A percentile compares a stretch with the other conserved stretches of the same genome.
phyloP scores from a whole-genome alignment of 371 early-diverging fungal genomes.

The Mortierella sp. region DNA sequence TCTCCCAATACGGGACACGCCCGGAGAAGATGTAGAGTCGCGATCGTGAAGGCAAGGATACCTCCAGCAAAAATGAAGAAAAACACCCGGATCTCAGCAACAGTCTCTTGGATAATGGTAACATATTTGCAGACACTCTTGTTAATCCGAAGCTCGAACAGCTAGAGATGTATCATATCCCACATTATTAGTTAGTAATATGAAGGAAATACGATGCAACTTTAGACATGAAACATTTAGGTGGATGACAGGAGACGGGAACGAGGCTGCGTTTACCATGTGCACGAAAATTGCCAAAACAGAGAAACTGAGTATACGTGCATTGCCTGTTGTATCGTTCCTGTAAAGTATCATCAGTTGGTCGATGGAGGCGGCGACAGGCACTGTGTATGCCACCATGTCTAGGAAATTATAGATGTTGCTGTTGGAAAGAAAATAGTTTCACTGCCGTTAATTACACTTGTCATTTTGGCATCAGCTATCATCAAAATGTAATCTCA shows the following conservation, averaged over 20 bases:
- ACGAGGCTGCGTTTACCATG: not conserved
- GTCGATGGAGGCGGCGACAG: slow-evolving; percentile 3
- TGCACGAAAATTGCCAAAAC: slow-evolving; percentile 18
- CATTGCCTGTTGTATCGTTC: not conserved
- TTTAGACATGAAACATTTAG: too few species aligned
- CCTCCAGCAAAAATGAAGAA: slow-evolving; percentile 37
- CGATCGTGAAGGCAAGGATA: slow-evolving; percentile 27
- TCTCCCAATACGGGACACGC: slow-evolving; percentile 3
- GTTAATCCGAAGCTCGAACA: slow-evolving; percentile 33
- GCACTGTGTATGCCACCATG: slow-evolving; percentile 6
- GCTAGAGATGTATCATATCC: too few species aligned
- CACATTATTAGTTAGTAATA: too few species aligned
- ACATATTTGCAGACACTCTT: slow-evolving; percentile 38
- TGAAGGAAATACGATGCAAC: not conserved
- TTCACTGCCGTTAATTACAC: not conserved
- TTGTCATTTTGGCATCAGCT: too few species aligned
- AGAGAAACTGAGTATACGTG: slow-evolving; percentile 11
- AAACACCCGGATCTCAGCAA: slow-evolving; percentile 25
- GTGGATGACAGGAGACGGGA: not conserved
- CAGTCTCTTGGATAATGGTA: slow-evolving; percentile 23
- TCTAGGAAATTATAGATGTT: slow-evolving; percentile 18
- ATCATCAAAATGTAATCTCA: too few species aligned
- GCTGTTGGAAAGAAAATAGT: not conserved
- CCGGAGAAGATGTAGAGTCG: slow-evolving; percentile 17
- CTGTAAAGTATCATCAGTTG: slow-evolving; percentile 4